Percentiles rank a stretch among this genome's conserved stretches.
Evolutionary conservation across 176 grass and related monocot genomes (phyloP).

Genomic region (Cymbopogon citratus): DNA sequence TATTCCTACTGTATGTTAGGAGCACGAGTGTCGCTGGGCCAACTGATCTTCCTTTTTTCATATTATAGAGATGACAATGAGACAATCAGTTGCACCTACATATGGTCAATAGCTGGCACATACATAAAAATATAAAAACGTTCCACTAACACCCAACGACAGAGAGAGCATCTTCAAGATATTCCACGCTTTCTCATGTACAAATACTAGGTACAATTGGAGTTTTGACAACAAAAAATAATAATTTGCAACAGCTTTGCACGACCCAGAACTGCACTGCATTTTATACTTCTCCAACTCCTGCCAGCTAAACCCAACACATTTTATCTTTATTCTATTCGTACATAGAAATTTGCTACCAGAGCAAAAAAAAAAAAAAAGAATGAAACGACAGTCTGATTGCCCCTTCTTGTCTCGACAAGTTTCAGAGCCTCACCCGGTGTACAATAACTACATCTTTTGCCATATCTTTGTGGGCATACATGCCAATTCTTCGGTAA

Average conservation of each 20-base stretch:
- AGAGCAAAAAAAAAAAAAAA: conserved; percentile 12
- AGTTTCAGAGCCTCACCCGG: conserved; percentile 21
- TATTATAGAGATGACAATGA: neutral
- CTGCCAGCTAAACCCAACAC: neutral
- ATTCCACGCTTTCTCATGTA: conserved; percentile 10
- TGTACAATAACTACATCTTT: conserved; percentile 2
- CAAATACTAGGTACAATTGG: neutral
- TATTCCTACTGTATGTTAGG: too few species aligned
- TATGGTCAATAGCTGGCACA: neutral
- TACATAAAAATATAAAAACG: neutral
- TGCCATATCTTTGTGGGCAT: neutral
- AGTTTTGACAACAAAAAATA: neutral
- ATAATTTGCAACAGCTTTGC: neutral
- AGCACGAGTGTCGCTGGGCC: too few species aligned
- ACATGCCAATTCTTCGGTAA: conserved; percentile 13
- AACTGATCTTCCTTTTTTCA: too few species aligned
- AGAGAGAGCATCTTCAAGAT: neutral
- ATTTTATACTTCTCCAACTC: neutral
- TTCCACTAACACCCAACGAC: conserved; percentile 19
- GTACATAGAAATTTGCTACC: conserved; percentile 16
- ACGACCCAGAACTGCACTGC: conserved; percentile 14
- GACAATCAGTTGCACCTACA: neutral
- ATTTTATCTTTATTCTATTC: neutral
- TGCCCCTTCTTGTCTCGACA: conserved; percentile 27
- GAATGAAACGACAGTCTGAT: neutral